Evolutionary conservation across 306 rosid genomes (phyloP).

Genomic region (Rosa persica): DNA sequence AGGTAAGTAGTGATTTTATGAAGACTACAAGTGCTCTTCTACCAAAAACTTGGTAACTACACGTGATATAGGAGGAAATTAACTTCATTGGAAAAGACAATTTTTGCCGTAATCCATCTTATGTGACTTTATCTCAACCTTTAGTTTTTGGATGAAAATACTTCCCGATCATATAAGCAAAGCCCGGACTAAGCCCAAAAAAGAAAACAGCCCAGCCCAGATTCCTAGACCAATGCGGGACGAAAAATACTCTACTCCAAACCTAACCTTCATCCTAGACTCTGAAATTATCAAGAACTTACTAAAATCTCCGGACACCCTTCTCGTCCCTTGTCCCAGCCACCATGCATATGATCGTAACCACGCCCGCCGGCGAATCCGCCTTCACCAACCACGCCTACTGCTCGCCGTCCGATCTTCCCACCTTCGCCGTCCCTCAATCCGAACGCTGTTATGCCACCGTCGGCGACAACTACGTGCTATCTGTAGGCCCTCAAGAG

Average conservation of each 20-base stretch:
- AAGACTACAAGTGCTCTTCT: too few species aligned
- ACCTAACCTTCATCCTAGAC: background rate
- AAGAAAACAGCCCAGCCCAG: background rate
- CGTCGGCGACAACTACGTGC: constrained; percentile 62
- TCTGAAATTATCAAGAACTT: too few species aligned
- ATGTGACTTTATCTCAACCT: too few species aligned
- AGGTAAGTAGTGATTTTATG: too few species aligned
- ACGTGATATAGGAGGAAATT: too few species aligned
- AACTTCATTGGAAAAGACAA: too few species aligned
- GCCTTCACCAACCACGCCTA: constrained; percentile 68
- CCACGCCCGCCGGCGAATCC: constrained; percentile 65
- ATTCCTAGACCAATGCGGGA: background rate
- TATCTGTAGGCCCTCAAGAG: constrained; percentile 68
- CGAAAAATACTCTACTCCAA: background rate
- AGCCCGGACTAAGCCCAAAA: background rate
- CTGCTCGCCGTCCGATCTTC: constrained; percentile 73
- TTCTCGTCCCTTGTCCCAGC: constrained; percentile 7
- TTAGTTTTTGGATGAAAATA: too few species aligned
- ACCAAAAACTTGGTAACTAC: too few species aligned
- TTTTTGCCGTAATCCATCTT: too few species aligned
- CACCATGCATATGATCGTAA: constrained; percentile 50
- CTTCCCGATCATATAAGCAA: too few species aligned
- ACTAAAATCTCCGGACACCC: background rate
- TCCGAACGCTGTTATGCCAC: constrained; percentile 36
- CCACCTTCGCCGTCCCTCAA: constrained; percentile 53